phyloP scores from a whole-genome alignment of 306 rosid genomes.

The Bauhinia variegata region DNA sequence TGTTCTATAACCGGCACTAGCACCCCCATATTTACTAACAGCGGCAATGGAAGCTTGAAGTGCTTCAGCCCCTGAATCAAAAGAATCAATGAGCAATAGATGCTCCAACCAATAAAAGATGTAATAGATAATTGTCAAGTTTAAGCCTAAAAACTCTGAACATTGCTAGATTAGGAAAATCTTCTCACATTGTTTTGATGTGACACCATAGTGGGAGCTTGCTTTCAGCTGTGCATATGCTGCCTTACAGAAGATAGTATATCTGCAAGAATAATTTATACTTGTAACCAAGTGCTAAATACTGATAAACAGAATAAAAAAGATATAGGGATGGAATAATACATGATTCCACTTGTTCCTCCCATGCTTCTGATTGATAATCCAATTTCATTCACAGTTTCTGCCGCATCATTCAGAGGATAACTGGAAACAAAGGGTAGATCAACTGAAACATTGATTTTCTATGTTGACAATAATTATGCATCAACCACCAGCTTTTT shows the following conservation, averaged over 20 bases:
- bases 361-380: slow-evolving; percentile 88
- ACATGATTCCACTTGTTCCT: slow-evolving; percentile 96
- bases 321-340: slow-evolving; percentile 39
- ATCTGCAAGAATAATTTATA: slow-evolving; percentile 46
- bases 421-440: slow-evolving; percentile 58
- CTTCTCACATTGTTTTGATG: slow-evolving; percentile 69
- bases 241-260: slow-evolving; percentile 78
- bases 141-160: slow-evolving; percentile 11
- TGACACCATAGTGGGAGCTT: slow-evolving; percentile 49
- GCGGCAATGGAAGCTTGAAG: slow-evolving; percentile 82
- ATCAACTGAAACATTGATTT: slow-evolving; percentile 37
- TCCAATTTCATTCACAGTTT: slow-evolving; percentile 83
- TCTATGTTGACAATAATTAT: slow-evolving; percentile 30
- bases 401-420: slow-evolving; percentile 92
- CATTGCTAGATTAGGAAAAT: slow-evolving; percentile 28
- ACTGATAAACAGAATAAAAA: slow-evolving; percentile 20
- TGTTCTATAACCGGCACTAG: slow-evolving; percentile 92
- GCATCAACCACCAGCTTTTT: too few species aligned
- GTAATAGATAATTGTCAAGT: background rate
- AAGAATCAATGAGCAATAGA: slow-evolving; percentile 32
- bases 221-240: slow-evolving; percentile 70
- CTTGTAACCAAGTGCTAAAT: background rate
- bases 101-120: slow-evolving; percentile 16
- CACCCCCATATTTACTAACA: slow-evolving; percentile 91
- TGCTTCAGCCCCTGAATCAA: slow-evolving; percentile 83